phyloP scores from a whole-genome alignment of 306 rosid species.

The Parietaria judaica region DNA sequence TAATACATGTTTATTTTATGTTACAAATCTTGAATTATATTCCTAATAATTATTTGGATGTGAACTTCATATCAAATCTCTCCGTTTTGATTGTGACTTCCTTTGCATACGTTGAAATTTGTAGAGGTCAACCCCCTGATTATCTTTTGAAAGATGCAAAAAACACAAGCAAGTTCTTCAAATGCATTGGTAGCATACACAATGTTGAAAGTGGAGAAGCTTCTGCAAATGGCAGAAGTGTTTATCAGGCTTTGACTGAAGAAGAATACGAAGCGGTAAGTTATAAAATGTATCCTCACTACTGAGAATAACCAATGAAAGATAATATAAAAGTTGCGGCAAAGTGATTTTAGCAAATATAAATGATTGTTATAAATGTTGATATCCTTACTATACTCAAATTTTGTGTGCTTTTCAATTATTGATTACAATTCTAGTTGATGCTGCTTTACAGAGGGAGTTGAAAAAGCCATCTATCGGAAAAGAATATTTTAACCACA shows the following conservation, averaged over 20 bases:
- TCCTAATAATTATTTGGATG: too few relatives aligned
- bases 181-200: constrained; percentile 14
- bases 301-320: background rate
- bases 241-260: constrained; percentile 75
- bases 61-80: too few relatives aligned
- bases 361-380: too few relatives aligned
- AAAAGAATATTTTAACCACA: constrained; percentile 82
- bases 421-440: constrained; percentile 11
- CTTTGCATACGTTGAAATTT: constrained; percentile 17
- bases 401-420: background rate
- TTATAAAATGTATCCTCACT: constrained; percentile 14
- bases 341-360: background rate
- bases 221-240: constrained; percentile 43
- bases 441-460: constrained; percentile 67
- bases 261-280: constrained; percentile 98
- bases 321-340: background rate
- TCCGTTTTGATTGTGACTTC: too few relatives aligned
- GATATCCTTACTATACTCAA: background rate
- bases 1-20: too few relatives aligned
- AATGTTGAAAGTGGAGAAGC: constrained; percentile 31
- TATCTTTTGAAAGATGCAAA: constrained; percentile 88
- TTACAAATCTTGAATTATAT: too few relatives aligned
- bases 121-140: constrained; percentile 96
- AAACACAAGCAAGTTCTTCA: constrained; percentile 78
- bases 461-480: constrained; percentile 84